Percentiles rank a stretch among this genome's conserved stretches.
Evolutionary conservation across 306 rosid genomes (phyloP).

Genomic region (Quillaja saponaria): DNA sequence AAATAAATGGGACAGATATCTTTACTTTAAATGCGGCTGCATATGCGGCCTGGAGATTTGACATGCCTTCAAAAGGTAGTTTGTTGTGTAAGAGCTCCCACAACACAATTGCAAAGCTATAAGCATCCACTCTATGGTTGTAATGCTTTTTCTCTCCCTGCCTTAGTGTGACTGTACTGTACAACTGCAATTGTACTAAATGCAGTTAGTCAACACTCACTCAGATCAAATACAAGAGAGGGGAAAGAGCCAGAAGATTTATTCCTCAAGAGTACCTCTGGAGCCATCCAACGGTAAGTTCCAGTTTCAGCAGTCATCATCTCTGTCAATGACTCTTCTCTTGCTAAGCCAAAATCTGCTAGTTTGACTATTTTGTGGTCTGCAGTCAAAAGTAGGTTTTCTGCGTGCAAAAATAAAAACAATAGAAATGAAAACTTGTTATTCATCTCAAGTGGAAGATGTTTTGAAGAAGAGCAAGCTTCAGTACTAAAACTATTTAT

Average conservation of each 20-base stretch:
- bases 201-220: slow-evolving; percentile 14
- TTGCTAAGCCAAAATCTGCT: slow-evolving; percentile 94
- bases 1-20: not conserved
- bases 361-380: slow-evolving; percentile 80
- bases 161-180: slow-evolving; percentile 91
- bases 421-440: not conserved
- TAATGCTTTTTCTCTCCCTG: slow-evolving; percentile 98
- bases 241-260: slow-evolving; percentile 13
- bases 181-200: slow-evolving; percentile 58
- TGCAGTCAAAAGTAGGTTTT: slow-evolving; percentile 78
- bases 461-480: slow-evolving; percentile 15
- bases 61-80: slow-evolving; percentile 98
- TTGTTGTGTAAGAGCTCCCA: slow-evolving; percentile 96
- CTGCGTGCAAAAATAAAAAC: slow-evolving; percentile 47
- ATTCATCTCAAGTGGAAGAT: slow-evolving; percentile 27
- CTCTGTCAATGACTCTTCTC: slow-evolving; percentile 93
- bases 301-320: slow-evolving; percentile 99
- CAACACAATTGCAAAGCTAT: slow-evolving; percentile 89
- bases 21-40: slow-evolving; percentile 92
- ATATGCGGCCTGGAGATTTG: slow-evolving; percentile 97
- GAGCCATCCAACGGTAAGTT: slow-evolving; percentile 98
- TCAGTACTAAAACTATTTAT: slow-evolving; percentile 7
- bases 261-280: slow-evolving; percentile 63
- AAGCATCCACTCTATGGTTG: slow-evolving; percentile 94
- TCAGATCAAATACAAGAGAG: slow-evolving; percentile 13